These are phyloP conservation scores for Spiraea crenata DNA, from an alignment of 331 rosid genomes.

Conservation along the genomic window DNA sequence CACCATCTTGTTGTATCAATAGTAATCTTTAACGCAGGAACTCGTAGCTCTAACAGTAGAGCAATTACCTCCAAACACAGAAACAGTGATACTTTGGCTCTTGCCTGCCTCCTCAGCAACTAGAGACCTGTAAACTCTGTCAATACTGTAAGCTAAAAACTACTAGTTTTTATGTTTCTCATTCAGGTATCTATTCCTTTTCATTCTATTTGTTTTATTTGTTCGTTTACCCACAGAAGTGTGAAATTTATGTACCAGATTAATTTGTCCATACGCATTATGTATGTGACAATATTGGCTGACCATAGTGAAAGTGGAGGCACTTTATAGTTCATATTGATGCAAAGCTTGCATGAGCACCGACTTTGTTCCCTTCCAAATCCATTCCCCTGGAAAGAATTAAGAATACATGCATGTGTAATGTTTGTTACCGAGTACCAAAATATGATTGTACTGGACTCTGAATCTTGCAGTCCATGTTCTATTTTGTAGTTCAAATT, in stretches of 20 bases:
- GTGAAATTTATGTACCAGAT: background rate
- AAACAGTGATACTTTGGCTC: background rate
- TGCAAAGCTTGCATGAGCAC: background rate
- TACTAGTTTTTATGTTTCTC: background rate
- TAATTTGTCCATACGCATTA: too few relatives aligned
- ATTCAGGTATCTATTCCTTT: background rate
- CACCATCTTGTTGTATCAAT: background rate
- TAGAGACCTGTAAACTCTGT: background rate
- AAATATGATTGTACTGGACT: too few relatives aligned
- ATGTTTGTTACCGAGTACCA: background rate
- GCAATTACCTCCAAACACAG: slow-evolving; percentile 3
- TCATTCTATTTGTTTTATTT: background rate
- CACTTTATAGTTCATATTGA: background rate
- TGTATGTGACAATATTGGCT: too few relatives aligned
- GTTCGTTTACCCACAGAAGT: background rate
- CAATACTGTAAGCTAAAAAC: background rate
- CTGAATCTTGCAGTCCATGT: too few relatives aligned
- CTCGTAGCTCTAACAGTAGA: background rate
- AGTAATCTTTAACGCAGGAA: background rate
- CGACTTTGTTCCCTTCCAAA: background rate
- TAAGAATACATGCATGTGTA: background rate
- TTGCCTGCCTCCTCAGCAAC: background rate
- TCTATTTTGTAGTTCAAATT: too few relatives aligned
- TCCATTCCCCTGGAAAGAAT: background rate
- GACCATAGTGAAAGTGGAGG: background rate